These are phyloP conservation scores for Fomitopsis serialis DNA, from an alignment of 768 basidiomycete genomes.

Conservation along the genomic window DNA sequence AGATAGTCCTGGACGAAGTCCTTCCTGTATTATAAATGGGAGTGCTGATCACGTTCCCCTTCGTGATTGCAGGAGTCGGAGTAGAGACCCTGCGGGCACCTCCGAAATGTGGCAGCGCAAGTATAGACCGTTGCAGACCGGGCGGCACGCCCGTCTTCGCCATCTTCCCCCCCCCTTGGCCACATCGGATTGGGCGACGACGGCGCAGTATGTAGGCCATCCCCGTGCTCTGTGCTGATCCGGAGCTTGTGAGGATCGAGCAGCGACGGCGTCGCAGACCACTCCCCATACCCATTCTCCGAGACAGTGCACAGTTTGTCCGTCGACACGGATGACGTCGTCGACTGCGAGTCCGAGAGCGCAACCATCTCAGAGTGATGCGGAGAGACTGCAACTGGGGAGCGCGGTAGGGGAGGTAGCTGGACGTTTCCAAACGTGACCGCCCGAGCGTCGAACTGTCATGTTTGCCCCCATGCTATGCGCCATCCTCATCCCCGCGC, in stretches of 20 bases:
- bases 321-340: background rate
- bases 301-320: background rate
- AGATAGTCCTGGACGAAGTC: background rate
- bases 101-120: constrained; percentile 7
- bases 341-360: constrained; percentile 18
- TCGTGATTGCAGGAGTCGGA: constrained; percentile 12
- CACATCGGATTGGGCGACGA: constrained; percentile 9
- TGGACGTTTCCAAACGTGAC: constrained; percentile 52
- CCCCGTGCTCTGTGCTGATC: constrained; percentile 13
- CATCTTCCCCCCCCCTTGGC: constrained; percentile 10
- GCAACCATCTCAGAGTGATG: constrained; percentile 65
- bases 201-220: constrained; percentile 7
- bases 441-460: constrained; percentile 12
- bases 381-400: constrained; percentile 63
- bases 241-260: constrained; percentile 9
- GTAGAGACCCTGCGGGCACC: constrained; percentile 12
- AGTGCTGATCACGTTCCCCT: constrained; percentile 59
- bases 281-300: constrained; percentile 7
- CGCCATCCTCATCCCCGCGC: constrained; percentile 31
- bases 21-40: constrained; percentile 67
- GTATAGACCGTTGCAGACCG: constrained; percentile 7
- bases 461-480: constrained; percentile 9
- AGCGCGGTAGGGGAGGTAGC: constrained; percentile 48
- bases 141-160: constrained; percentile 8
- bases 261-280: constrained; percentile 8